Base-by-base conservation (phyloP, 768 basidiomycete species). In the Infundibulicybe gibba region DNA sequence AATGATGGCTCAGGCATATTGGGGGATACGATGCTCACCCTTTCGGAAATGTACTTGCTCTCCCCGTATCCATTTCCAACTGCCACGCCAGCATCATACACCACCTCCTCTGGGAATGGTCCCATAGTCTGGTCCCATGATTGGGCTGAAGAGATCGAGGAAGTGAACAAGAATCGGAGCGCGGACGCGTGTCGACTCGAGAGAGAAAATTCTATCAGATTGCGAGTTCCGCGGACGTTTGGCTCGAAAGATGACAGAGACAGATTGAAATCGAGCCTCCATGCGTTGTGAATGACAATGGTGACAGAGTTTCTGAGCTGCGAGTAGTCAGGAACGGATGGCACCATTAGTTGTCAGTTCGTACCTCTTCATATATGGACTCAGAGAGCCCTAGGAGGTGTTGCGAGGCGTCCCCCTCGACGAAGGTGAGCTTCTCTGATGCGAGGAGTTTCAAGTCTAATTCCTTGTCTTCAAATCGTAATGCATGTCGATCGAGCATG, bases 21-120 rank as follows among this genome's bases (percentile, higher is more conserved):
- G 11, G 15, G 33, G 15, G 33, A 34, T 34, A 15, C 10, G 33
- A 34, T 15, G 33, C 67, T 1, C 41, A 68, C 62, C 43, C 64
- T 51, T 54, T 71, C 69, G 3, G 62, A 43, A 1, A 71, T 61
- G 44, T 69, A 71, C 55, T 72, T 72, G 31, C 62, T 57, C 40
- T 62, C 65, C 0, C 66, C 66, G 41, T 72, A 72, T 0, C 69
- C 71, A 41, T 43, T 16, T 15, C 65, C 67, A 12, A 62, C 58
- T 6, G 64, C 61, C 42, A 46, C 57, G 11, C 49, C 52, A 1
- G 60, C 51, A 38, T 64, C 61, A 2, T n/a, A n/a, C n/a, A n/a
- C n/a, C n/a, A n/a, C n/a, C n/a, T n/a, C n/a, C n/a, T n/a, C n/a
- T n/a, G n/a, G n/a, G n/a, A n/a, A n/a, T n/a, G n/a, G n/a, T n/a